Evolutionary conservation across 208 protist genomes (phyloP).

Genomic region (Herpetomonas tarakana): DNA sequence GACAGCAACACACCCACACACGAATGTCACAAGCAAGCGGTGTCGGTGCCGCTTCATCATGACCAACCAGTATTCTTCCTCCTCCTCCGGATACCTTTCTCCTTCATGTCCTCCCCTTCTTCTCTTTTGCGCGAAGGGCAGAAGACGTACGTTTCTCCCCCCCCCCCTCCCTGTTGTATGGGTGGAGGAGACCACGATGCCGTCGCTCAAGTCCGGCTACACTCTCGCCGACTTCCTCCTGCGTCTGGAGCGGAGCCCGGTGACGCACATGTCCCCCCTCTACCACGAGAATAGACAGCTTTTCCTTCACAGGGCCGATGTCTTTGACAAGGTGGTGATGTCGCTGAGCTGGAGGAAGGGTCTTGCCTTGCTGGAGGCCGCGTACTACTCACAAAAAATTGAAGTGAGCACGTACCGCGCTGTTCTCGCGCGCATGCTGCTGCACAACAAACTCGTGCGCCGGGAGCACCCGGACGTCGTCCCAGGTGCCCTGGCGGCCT

Average conservation of each 20-base stretch:
- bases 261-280: slow-evolving; percentile 62
- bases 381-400: slow-evolving; percentile 72
- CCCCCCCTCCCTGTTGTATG: too few relatives aligned
- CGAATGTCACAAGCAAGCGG: too few relatives aligned
- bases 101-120: too few relatives aligned
- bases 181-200: too few relatives aligned
- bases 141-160: too few relatives aligned
- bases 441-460: slow-evolving; percentile 63
- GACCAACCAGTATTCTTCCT: too few relatives aligned
- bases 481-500: background rate
- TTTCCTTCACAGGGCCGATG: slow-evolving; percentile 75
- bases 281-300: slow-evolving; percentile 75
- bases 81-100: too few relatives aligned
- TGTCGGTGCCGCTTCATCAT: too few relatives aligned
- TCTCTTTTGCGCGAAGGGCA: too few relatives aligned
- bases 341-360: slow-evolving; percentile 73
- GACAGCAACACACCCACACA: background rate
- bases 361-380: slow-evolving; percentile 52
- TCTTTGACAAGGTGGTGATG: slow-evolving; percentile 58
- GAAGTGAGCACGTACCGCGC: slow-evolving; percentile 52
- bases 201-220: slow-evolving; percentile 49
- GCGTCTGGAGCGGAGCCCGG: slow-evolving; percentile 75
- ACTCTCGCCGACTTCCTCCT: slow-evolving; percentile 83
- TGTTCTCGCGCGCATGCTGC: slow-evolving; percentile 77
- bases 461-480: background rate